Percentiles rank a stretch among this genome's conserved stretches.
phyloP scores from a whole-genome alignment of 768 basidiomycete genomes.

The Porpolomopsis calyptriformis region DNA sequence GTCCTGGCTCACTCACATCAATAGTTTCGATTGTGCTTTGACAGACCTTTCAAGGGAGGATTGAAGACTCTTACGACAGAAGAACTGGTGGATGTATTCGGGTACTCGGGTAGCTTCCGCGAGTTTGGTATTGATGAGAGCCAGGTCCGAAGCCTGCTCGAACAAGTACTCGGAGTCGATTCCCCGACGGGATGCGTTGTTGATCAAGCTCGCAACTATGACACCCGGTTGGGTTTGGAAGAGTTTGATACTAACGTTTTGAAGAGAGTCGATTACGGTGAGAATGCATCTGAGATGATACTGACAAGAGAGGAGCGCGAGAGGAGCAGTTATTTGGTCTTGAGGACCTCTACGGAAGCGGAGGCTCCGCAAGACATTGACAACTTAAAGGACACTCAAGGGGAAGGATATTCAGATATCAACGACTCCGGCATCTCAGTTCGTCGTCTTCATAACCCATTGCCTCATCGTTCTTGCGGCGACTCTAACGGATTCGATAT shows the following conservation, averaged over 20 bases:
- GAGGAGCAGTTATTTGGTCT: slow-evolving; percentile 11
- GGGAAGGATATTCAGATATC: slow-evolving; percentile 6
- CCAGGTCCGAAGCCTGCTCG: slow-evolving; percentile 3
- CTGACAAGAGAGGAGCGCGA: slow-evolving; percentile 33
- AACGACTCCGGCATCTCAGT: slow-evolving; percentile 1
- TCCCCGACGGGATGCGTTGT: neutral
- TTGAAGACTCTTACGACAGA: slow-evolving; percentile 24
- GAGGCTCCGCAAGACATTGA: neutral
- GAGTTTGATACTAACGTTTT: slow-evolving; percentile 2
- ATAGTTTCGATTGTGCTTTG: neutral
- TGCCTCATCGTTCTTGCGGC: neutral
- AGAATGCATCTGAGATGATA: slow-evolving; percentile 23
- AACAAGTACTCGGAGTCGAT: slow-evolving; percentile 1
- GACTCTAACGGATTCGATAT: neutral
- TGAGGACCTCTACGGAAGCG: slow-evolving; percentile 5
- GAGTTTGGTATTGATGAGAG: slow-evolving; percentile 16
- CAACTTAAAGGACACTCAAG: neutral
- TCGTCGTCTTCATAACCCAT: neutral
- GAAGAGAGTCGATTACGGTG: neutral
- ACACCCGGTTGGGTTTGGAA: slow-evolving; percentile 9
- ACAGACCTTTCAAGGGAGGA: slow-evolving; percentile 41
- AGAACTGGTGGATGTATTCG: slow-evolving; percentile 16
- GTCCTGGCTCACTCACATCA: neutral
- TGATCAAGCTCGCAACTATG: neutral
- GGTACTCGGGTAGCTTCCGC: slow-evolving; percentile 7